Base-by-base conservation (phyloP, 805 yeast species). In the Cyberlindnera petersonii region DNA sequence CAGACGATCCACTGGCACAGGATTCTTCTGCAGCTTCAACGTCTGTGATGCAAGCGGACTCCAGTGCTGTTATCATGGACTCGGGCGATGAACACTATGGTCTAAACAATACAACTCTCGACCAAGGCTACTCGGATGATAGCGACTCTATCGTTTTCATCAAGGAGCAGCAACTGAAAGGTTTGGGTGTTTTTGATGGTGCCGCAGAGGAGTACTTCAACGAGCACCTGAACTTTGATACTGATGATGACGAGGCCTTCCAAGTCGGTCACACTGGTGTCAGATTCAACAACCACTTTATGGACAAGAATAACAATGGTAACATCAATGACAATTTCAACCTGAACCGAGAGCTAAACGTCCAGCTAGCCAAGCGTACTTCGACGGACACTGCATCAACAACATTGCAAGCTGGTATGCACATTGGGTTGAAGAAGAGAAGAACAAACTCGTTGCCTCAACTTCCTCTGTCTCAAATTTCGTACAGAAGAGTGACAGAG, bases 381-480 rank as follows among this genome's bases (percentile, higher is more conserved):
- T 14, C 46, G 22, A 10, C 17, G 11, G 24, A 24, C 13, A 14
- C 13, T 7, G 14, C 24, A 6, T n/a, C 21, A 15, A 10, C 28
- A n/a, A 26, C n/a, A n/a, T n/a, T 19, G 24, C 44, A 40, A 21
- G 31, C 33, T 6, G 43, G 45, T 4, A 34, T 46, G 17, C 57
- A 49, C 24, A 55, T 56, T 32, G 63, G 64, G 11, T 45, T 56
- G 29, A 66, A 65, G 49, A 72, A 71, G 44, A 68, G 68, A 46
- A 60, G 79, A 52, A 73, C 79, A 0, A 69, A 72, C 29, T 74
- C 79, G 0, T 48, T 75, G 33, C 81, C 81, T 5, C 81, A 75
- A 48, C 49, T 75, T 17, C 71, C 78, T 0, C 64, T 73, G 39
- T 65, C 77, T 3, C 69, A 64, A 42, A 56, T 75, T 14, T 43